Evolutionary conservation across 306 rosid species (phyloP).

Genomic region (Quillaja saponaria): DNA sequence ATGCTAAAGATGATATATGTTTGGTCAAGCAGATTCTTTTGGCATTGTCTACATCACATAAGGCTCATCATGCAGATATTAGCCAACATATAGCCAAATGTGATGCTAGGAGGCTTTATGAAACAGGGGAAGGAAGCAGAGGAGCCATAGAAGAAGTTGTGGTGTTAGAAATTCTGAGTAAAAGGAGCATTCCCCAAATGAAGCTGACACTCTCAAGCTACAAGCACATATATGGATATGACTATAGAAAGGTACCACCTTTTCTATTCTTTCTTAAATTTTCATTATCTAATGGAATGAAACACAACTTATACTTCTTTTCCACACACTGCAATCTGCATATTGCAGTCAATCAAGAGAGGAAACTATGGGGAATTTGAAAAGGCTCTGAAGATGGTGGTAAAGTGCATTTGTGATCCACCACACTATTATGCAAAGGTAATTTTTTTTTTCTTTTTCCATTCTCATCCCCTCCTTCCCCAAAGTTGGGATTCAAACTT

Average conservation of each 20-base stretch:
- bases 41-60: slow-evolving; percentile 74
- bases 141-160: slow-evolving; percentile 57
- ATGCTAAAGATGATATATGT: slow-evolving; percentile 4
- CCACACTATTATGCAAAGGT: slow-evolving; percentile 61
- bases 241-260: slow-evolving; percentile 50
- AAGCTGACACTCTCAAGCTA: slow-evolving; percentile 65
- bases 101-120: slow-evolving; percentile 73
- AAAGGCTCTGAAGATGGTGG: slow-evolving; percentile 41
- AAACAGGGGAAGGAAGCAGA: slow-evolving; percentile 56
- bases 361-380: slow-evolving; percentile 53
- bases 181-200: slow-evolving; percentile 72
- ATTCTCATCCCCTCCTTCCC: neutral
- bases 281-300: slow-evolving; percentile 5
- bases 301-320: neutral
- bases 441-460: neutral
- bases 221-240: slow-evolving; percentile 75
- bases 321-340: slow-evolving; percentile 1
- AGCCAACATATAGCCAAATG: slow-evolving; percentile 66
- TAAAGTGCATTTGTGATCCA: slow-evolving; percentile 57
- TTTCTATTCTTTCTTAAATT: neutral
- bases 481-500: neutral
- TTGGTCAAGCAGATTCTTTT: slow-evolving; percentile 54
- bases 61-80: slow-evolving; percentile 64
- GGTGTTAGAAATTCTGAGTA: slow-evolving; percentile 65
- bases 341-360: slow-evolving; percentile 48